Evolutionary conservation across 1,284 basidiomycete genomes (phyloP).

Genomic region (Moesziomyces globuligerus): DNA sequence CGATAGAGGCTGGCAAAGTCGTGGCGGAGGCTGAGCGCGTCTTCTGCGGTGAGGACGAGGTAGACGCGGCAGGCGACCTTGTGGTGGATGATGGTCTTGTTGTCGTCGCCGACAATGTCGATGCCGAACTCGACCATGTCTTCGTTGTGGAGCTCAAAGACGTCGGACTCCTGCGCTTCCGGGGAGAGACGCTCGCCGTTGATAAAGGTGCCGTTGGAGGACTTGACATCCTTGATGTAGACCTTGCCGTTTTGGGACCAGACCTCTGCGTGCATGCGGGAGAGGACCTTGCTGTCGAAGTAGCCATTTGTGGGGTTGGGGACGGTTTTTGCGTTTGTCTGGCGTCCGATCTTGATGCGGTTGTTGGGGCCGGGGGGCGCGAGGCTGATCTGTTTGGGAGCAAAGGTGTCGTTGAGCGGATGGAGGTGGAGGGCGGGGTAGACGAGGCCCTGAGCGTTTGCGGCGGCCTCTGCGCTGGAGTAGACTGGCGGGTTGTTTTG

Average conservation of each 20-base stretch:
- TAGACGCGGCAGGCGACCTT: conserved; percentile 95
- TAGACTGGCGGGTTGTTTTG: conserved; percentile 11
- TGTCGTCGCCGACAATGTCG: conserved; percentile 98
- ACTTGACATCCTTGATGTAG: conserved; percentile 97
- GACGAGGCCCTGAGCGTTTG: conserved; percentile 51
- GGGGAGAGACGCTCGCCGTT: conserved; percentile 90
- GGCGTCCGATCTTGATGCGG: conserved; percentile 91
- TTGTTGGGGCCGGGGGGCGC: conserved; percentile 70
- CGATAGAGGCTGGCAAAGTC: conserved; percentile 65
- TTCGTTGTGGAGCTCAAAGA: conserved; percentile 91
- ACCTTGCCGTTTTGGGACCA: conserved; percentile 88
- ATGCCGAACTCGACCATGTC: conserved; percentile 98
- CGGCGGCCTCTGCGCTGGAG: conserved; percentile 35
- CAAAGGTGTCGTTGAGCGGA: conserved; percentile 94
- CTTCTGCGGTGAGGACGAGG: conserved; percentile 86
- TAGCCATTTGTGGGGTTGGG: conserved; percentile 95
- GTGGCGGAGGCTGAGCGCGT: conserved; percentile 71
- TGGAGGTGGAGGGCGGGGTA: conserved; percentile 73
- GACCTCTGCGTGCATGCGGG: conserved; percentile 94
- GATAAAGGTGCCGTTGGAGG: conserved; percentile 97
- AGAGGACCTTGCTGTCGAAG: conserved; percentile 96
- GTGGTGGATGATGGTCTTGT: conserved; percentile 97
- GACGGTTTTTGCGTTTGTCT: conserved; percentile 95
- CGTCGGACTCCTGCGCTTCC: conserved; percentile 91
- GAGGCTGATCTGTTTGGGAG: conserved; percentile 93